Evolutionary conservation across 345 rosid species (phyloP), one percentile per base, ranked within the genome.

Genomic region (Dimocarpus longan): DNA sequence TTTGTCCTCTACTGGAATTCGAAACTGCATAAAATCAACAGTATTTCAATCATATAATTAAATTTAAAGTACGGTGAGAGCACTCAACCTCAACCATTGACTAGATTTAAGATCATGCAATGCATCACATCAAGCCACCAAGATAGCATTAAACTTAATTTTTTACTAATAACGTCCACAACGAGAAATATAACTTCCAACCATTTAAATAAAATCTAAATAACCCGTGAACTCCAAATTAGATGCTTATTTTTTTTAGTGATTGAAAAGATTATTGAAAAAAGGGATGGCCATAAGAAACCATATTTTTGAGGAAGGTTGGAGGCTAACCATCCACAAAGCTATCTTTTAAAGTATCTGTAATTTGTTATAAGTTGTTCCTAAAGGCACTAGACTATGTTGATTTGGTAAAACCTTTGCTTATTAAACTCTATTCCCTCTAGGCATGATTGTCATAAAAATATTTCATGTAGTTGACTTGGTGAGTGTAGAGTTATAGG

Each of bases 1-100:
- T 4, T 26, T 16, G 66, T 68, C 32, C 73, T 42, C 66, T 65
- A 13, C 78, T 60, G 62, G 76, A 62, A 50, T n/a, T 66, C 54
- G 83, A 72, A 32, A 70, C 90, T 87, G 82, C 67, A 68, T 40
- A 39, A 65, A 77, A 63, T 71, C 60, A 69, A 63, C 66, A 56
- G 44, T 48, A 59, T 9, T 68, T 77, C 63, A 57, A 52, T 70
- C 59, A 76, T 46, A 80, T 68, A 5, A 11, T 43, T 37, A 37
- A 73, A 48, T 76, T 19, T 60, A 50, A 77, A 65, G 70, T 19
- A 39, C 22, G 57, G 50, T 10, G 65, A 68, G 26, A 11, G 62
- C 11, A 60, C 68, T 57, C 5, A 60, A 59, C 26, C 68, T 57
- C 5, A 60, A 59, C 26, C 10, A 65, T 56, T 21, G 10, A 40